Conservation (phyloP, 2,329 filamentous ascomycete species). For the Leptographium procerum region DNA sequence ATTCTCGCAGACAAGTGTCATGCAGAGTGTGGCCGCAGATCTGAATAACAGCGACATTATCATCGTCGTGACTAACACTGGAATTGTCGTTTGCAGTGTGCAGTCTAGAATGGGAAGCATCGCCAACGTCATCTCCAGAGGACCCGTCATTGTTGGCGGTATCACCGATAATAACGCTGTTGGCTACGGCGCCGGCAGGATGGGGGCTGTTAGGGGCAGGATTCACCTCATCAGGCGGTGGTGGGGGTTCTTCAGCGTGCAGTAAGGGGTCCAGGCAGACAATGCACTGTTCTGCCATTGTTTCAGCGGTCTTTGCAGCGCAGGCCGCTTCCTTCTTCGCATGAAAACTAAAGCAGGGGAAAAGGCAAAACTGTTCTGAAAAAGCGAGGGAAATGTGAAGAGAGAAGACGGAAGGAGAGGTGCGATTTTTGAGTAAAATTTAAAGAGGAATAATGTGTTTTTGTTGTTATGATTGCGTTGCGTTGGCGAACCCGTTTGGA, state of each 20-base stretch:
- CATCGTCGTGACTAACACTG: conserved; percentile 17
- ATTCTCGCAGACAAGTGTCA: conserved; percentile 82
- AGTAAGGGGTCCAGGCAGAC: conserved; percentile 53
- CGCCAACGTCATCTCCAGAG: neutral
- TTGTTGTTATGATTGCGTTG: neutral
- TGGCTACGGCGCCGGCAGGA: neutral
- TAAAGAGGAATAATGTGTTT: neutral
- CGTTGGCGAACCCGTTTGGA: neutral
- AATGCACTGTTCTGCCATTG: conserved; percentile 55
- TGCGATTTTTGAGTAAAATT: neutral
- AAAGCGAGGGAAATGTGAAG: neutral
- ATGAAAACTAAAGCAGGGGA: conserved; percentile 6
- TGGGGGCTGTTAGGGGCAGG: conserved; percentile 3
- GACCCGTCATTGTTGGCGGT: neutral
- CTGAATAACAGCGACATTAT: conserved; percentile 47
- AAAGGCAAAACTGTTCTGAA: neutral
- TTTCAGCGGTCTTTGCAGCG: conserved; percentile 6
- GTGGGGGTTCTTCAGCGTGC: conserved; percentile 19
- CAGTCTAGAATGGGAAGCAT: neutral
- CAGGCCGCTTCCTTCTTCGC: conserved; percentile 9
- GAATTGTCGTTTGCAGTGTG: neutral
- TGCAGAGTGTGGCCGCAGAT: conserved; percentile 89
- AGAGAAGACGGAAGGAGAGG: neutral
- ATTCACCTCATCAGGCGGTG: conserved; percentile 9
- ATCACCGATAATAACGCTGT: neutral